Conservation (phyloP, 1,284 basidiomycete genomes). For the Takashimella koratensis region DNA sequence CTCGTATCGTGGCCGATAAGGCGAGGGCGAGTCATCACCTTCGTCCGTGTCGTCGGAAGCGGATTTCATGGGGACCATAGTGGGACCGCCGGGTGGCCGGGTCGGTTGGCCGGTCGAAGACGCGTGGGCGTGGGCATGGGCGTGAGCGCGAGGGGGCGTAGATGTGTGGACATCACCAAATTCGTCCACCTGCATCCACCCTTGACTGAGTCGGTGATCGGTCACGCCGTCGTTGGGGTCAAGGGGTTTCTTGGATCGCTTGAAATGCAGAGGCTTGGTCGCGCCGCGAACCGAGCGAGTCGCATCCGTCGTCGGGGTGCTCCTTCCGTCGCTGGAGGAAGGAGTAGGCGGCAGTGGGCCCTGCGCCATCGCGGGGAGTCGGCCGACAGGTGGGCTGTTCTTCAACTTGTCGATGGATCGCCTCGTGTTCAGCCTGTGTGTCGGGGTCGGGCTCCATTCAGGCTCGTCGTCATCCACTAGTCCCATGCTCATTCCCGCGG, state of each 20-base stretch:
- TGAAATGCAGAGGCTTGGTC: background rate
- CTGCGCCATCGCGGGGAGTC: constrained; percentile 11
- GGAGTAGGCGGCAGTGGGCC: constrained; percentile 16
- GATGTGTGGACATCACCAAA: constrained; percentile 8
- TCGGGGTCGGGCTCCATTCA: background rate
- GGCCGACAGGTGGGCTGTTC: background rate
- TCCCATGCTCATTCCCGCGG: background rate
- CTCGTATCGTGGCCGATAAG: constrained; percentile 23
- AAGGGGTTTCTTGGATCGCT: background rate
- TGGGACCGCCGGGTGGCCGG: constrained; percentile 1
- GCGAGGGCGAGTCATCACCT: constrained; percentile 4
- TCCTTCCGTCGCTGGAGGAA: background rate
- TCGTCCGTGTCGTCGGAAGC: constrained; percentile 1
- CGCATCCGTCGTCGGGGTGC: background rate
- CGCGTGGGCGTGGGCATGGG: background rate
- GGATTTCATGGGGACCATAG: constrained; percentile 28
- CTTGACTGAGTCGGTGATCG: constrained; percentile 25
- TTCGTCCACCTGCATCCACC: constrained; percentile 28
- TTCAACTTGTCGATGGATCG: background rate
- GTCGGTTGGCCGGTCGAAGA: background rate
- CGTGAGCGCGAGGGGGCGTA: constrained; percentile 4
- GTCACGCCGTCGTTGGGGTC: constrained; percentile 5
- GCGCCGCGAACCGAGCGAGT: background rate
- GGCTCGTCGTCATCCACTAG: background rate
- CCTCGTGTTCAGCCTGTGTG: background rate